Evolutionary conservation across 2,329 filamentous ascomycete species (phyloP).

Genomic region (Acephala macrosclerotiorum): DNA sequence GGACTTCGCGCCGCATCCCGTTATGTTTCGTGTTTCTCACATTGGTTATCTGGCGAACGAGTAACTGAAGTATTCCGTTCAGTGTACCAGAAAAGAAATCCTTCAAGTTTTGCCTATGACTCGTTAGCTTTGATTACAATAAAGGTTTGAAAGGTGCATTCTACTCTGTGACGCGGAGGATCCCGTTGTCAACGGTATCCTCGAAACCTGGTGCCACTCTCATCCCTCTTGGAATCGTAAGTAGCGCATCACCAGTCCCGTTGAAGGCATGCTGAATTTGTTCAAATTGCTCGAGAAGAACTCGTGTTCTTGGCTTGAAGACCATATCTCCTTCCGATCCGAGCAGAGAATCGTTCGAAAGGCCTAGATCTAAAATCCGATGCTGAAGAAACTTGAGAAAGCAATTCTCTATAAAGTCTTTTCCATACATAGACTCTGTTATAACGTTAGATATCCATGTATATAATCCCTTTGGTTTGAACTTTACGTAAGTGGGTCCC

Average conservation of each 20-base stretch:
- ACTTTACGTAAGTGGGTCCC: background rate
- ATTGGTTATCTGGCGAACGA: background rate
- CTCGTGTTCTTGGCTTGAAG: background rate
- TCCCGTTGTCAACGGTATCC: background rate
- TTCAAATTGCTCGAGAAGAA: slow-evolving; percentile 5
- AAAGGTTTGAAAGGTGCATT: background rate
- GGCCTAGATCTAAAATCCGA: too few species aligned
- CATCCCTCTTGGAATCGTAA: background rate
- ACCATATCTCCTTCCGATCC: too few species aligned
- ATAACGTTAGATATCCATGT: background rate
- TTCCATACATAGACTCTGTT: background rate
- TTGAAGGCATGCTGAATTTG: background rate
- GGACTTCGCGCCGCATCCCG: background rate
- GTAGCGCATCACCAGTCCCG: background rate
- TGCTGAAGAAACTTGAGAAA: too few species aligned
- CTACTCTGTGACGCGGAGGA: background rate
- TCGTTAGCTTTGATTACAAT: background rate
- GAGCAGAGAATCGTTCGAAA: too few species aligned
- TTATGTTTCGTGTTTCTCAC: background rate
- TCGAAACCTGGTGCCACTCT: background rate
- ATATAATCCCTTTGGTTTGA: background rate
- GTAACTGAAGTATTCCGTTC: background rate
- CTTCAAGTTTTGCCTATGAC: background rate
- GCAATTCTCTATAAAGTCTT: background rate
- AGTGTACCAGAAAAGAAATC: background rate